Base-by-base conservation (phyloP, 495 filamentous ascomycete species). In the Tuber aestivum region DNA sequence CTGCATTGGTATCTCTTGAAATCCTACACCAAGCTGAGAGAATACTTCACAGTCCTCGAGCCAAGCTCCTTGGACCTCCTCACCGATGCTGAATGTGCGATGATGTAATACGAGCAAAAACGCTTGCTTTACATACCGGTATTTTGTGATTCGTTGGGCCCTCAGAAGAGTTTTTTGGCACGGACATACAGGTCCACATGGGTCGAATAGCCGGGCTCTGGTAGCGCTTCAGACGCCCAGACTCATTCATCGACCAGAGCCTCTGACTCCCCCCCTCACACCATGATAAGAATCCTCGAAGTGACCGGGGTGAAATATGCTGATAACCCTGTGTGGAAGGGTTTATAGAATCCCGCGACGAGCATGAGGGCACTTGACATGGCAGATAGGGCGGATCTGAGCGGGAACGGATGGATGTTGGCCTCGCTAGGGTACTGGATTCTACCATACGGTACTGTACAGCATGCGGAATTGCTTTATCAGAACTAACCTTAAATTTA, bases 301-400 rank as follows among this genome's bases (percentile, higher is more conserved):
- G 56, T 32, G 56, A 32, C 56, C 27, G 16, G 56, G n/a, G 56
- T 61, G 27, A 61, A 61, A 61, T 0, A n/a, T 61, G 56, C n/a
- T n/a, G 27, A 61, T 61, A 61, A 32, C 56, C 27, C 32, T 3
- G 56, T 61, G 42, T 72, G 50, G 76, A 79, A 70, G n/a, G n/a
- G 74, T 75, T 38, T 77, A 2, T 14, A 65, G 75, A 79, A 76
- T 79, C 18, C 72, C 70, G 76, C 72, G 74, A 70, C 74, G 76
- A 65, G 70, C 65, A 16, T 61, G 56, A 16, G n/a, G n/a, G 12
- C 10, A 32, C 50, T 56, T 27, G 56, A 61, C 9, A 32, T 32
- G n/a, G 56, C 56, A 3, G 27, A 61, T n/a, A 32, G 2, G n/a
- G 27, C n/a, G 56, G n/a, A 2, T n/a, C 27, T 16, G 8, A 16